Conservation (phyloP, 768 basidiomycete genomes). For the Harrya chromipes region DNA sequence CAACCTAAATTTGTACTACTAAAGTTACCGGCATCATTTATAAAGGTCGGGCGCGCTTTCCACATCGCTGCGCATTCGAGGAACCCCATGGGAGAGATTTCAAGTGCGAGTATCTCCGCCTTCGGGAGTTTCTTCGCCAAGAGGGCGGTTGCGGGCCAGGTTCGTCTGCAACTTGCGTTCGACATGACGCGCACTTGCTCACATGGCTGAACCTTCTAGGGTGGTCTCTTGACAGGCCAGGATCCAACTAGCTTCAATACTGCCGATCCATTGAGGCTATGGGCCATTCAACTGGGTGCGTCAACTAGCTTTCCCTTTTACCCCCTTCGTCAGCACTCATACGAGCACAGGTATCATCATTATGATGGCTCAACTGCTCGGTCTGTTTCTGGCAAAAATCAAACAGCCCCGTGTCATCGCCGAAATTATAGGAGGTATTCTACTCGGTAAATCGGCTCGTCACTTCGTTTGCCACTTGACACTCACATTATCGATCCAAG, state of each 20-base stretch:
- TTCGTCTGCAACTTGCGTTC: slow-evolving; percentile 5
- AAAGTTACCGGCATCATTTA: neutral
- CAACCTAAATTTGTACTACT: neutral
- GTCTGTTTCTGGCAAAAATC: slow-evolving; percentile 59
- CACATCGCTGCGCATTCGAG: neutral
- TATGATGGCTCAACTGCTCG: slow-evolving; percentile 76
- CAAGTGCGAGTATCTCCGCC: slow-evolving; percentile 41
- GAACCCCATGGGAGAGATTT: slow-evolving; percentile 37
- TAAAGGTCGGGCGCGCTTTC: neutral
- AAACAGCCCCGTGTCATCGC: slow-evolving; percentile 92
- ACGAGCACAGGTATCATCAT: slow-evolving; percentile 59
- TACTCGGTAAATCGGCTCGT: slow-evolving; percentile 54
- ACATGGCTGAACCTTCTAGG: slow-evolving; percentile 38
- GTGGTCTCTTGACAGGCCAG: slow-evolving; percentile 72
- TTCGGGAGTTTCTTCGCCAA: slow-evolving; percentile 13
- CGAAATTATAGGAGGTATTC: slow-evolving; percentile 87
- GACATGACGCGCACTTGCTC: neutral
- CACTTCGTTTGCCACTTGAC: slow-evolving; percentile 50
- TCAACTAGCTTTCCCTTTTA: slow-evolving; percentile 3
- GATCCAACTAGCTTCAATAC: slow-evolving; percentile 65
- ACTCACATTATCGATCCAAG: slow-evolving; percentile 35
- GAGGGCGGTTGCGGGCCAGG: slow-evolving; percentile 28
- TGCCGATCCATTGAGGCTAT: slow-evolving; percentile 68
- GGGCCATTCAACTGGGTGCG: slow-evolving; percentile 74
- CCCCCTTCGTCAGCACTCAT: neutral